Evolutionary conservation across 225 moss, liverwort and hornwort genomes (phyloP).

Genomic region (Sphagnum tenellum): DNA sequence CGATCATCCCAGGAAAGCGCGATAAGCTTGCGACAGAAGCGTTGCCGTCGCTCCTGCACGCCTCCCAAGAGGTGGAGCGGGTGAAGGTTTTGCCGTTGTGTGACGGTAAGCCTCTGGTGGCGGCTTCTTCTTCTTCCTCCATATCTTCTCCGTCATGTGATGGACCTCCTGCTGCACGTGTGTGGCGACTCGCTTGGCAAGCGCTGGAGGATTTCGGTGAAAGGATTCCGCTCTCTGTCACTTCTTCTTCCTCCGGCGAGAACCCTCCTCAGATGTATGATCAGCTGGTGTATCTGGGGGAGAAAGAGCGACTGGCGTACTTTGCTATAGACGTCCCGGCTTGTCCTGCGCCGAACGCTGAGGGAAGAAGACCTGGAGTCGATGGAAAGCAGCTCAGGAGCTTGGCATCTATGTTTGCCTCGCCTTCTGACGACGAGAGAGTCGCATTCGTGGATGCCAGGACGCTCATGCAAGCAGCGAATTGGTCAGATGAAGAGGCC

Average conservation of each 20-base stretch:
- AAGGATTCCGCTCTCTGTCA: slow-evolving; percentile 14
- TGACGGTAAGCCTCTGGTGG: slow-evolving; percentile 64
- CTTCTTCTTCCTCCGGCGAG: slow-evolving; percentile 4
- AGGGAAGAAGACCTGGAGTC: slow-evolving; percentile 6
- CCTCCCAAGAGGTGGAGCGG: slow-evolving; percentile 23
- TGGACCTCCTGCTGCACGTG: slow-evolving; percentile 3
- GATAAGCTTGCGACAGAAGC: slow-evolving; percentile 24
- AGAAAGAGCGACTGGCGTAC: slow-evolving; percentile 41
- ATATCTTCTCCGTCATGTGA: no score
- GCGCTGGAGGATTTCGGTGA: slow-evolving; percentile 29
- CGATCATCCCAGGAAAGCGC: slow-evolving; percentile 52
- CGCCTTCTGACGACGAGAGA: neutral
- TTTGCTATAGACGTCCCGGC: slow-evolving; percentile 49
- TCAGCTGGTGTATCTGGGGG: slow-evolving; percentile 68
- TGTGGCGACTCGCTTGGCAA: slow-evolving; percentile 79
- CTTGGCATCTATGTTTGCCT: slow-evolving; percentile 28
- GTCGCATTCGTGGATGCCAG: slow-evolving; percentile 64
- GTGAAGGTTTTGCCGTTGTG: slow-evolving; percentile 58
- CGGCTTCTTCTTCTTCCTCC: slow-evolving; percentile 9
- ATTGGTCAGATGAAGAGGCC: slow-evolving; percentile 25
- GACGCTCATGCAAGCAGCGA: slow-evolving; percentile 67
- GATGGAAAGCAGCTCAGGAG: slow-evolving; percentile 23
- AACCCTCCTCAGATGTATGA: slow-evolving; percentile 18
- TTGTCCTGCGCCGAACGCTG: neutral
- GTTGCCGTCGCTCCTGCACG: slow-evolving; percentile 29